Percentiles rank a stretch among this genome's conserved stretches.
Evolutionary conservation across 1,284 basidiomycete genomes (phyloP).

Genomic region (Ceratobasidium sp.): DNA sequence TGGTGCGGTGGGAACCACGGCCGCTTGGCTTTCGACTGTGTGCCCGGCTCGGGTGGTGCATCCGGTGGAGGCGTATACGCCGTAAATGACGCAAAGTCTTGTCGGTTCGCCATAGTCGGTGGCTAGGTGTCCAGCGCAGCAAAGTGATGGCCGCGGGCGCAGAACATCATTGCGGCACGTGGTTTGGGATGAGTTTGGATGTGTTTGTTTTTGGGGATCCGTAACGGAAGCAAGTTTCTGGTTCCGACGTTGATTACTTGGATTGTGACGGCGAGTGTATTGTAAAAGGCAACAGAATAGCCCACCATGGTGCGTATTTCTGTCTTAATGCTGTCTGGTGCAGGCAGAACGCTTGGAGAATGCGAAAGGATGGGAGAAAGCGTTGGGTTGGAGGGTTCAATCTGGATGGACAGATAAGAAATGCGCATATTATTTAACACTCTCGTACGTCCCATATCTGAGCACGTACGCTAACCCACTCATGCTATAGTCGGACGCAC

Average conservation of each 20-base stretch:
- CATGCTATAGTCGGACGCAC: slow-evolving; percentile 72
- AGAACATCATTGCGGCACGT: slow-evolving; percentile 4
- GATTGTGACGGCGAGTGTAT: slow-evolving; percentile 47
- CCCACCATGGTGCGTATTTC: slow-evolving; percentile 49
- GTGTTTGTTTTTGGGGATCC: slow-evolving; percentile 8
- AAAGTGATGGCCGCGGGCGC: slow-evolving; percentile 6
- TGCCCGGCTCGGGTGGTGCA: slow-evolving; percentile 58
- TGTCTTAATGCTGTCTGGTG: background rate
- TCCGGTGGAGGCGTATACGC: slow-evolving; percentile 72
- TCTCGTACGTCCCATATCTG: background rate
- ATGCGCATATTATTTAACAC: background rate
- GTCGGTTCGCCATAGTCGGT: slow-evolving; percentile 24
- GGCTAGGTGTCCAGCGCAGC: slow-evolving; percentile 14
- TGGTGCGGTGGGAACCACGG: slow-evolving; percentile 72
- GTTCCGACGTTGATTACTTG: slow-evolving; percentile 26
- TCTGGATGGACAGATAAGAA: slow-evolving; percentile 29
- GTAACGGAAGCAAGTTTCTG: slow-evolving; percentile 31
- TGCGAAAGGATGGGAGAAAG: slow-evolving; percentile 6
- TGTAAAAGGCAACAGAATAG: slow-evolving; percentile 48
- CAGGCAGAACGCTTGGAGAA: background rate
- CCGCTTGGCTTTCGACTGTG: slow-evolving; percentile 59
- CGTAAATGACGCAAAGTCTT: slow-evolving; percentile 45
- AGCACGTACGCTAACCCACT: slow-evolving; percentile 8
- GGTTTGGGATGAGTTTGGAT: slow-evolving; percentile 1
- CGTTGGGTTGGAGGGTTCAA: slow-evolving; percentile 41